These are phyloP conservation scores for Termitomyces bulborhizus DNA, from an alignment of 768 basidiomycete genomes.

Conservation along the genomic window DNA sequence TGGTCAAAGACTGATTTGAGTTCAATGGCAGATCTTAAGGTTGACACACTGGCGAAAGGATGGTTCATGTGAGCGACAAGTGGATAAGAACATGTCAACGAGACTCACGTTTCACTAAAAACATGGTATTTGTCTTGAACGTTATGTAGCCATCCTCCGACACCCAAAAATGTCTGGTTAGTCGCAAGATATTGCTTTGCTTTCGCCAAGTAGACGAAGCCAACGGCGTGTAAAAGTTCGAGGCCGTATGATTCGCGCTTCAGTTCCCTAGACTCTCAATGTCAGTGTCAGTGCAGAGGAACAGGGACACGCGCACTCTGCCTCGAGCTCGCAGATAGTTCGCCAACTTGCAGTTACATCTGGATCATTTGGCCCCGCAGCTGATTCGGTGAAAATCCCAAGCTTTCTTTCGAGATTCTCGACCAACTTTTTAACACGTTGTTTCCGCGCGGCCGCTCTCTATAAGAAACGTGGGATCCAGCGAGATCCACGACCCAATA, in stretches of 20 bases:
- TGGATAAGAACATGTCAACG: not conserved
- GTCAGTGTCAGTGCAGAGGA: not conserved
- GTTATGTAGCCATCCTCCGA: slow-evolving; percentile 91
- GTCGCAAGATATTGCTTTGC: slow-evolving; percentile 80
- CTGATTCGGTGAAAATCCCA: slow-evolving; percentile 83
- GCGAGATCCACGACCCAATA: not conserved
- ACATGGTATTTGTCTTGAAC: slow-evolving; percentile 91
- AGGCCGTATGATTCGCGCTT: slow-evolving; percentile 84
- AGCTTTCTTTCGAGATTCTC: slow-evolving; percentile 79
- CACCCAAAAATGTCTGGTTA: slow-evolving; percentile 65
- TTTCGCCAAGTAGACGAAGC: slow-evolving; percentile 80
- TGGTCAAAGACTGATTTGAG: slow-evolving; percentile 89
- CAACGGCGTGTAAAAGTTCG: slow-evolving; percentile 80
- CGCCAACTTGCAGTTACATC: slow-evolving; percentile 71
- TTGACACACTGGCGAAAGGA: slow-evolving; percentile 57
- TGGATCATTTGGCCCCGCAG: slow-evolving; percentile 57
- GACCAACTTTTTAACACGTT: slow-evolving; percentile 69
- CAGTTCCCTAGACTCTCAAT: slow-evolving; percentile 51
- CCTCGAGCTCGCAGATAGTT: slow-evolving; percentile 75
- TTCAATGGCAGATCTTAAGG: slow-evolving; percentile 80
- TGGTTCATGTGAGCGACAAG: not conserved
- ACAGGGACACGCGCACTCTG: slow-evolving; percentile 50
- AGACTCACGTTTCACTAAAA: slow-evolving; percentile 82
- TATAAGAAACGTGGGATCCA: slow-evolving; percentile 22
- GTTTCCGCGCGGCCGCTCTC: slow-evolving; percentile 77